Evolutionary conservation across 768 basidiomycete genomes (phyloP), one percentile per base, ranked within the genome.

Genomic region (Jaapia argillacea): DNA sequence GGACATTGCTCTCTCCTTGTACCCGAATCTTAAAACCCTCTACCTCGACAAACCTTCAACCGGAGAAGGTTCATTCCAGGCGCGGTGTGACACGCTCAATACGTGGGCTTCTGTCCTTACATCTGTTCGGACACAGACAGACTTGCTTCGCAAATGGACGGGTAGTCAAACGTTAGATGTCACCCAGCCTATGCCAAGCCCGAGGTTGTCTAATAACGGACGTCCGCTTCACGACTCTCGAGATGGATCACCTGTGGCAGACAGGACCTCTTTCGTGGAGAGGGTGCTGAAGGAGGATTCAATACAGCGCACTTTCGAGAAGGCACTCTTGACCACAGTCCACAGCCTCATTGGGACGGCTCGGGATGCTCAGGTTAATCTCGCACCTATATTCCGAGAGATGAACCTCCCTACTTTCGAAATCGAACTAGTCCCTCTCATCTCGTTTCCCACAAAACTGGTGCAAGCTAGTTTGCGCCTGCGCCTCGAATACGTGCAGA

Each of bases 391-490:
- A 42, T 91, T 97, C 62, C 70, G 75, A 52, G 76, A 85, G 53
- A 88, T 97, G 81, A 85, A 89, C 55, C 77, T 99, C 3, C 93
- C 93, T 6, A 82, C 79, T 4, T 94, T 96, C 58, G 86, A 90
- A 59, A 74, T 77, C 45, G 89, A 94, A 51, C 74, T 98, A 16
- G 79, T 92, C 6, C 83, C 87, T 31, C 73, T 98, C 48, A 93
- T 96, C 48, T 84, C 89, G n/a, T 98, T 98, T 65, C 90, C 96
- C 4, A 94, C 91, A 18, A 85, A 87, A 56, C 81, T 99, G 41
- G 85, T 92, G 4, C 87, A 96, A 56, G 93, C 92, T 31, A 81
- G 83, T 45, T 72, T 99, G 45, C 87, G 85, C 39, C 79, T 94
- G 33, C 85, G 91, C 40, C 74, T 98, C 41, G 85, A 89, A 51